phyloP scores from a whole-genome alignment of 2,329 filamentous ascomycete genomes.

The Raffaelea deltoideospora region DNA sequence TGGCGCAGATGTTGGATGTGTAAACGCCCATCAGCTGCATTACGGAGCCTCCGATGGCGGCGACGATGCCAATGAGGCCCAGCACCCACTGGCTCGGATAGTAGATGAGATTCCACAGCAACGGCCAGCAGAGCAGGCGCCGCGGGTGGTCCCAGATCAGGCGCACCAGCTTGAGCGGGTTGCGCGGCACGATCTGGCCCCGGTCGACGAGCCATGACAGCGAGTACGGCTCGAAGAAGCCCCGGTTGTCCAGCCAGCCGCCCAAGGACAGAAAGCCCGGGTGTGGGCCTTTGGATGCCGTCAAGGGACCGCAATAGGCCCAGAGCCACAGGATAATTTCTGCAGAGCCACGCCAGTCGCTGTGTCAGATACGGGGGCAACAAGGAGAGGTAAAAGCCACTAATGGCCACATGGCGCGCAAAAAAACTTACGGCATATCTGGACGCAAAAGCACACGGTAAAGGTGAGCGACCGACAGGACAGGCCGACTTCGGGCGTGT shows the following conservation, averaged over 20 bases:
- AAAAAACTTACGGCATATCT: slow-evolving; percentile 5
- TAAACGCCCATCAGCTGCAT: slow-evolving; percentile 15
- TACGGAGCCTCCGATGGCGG: slow-evolving; percentile 11
- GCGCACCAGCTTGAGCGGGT: background rate
- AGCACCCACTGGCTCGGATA: slow-evolving; percentile 6
- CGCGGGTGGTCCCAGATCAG: slow-evolving; percentile 1
- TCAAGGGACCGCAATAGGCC: slow-evolving; percentile 9
- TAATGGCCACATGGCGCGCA: background rate
- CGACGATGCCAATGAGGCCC: slow-evolving; percentile 26
- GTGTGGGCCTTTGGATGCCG: background rate
- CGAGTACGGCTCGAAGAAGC: slow-evolving; percentile 10
- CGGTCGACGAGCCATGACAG: slow-evolving; percentile 6
- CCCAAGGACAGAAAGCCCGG: slow-evolving; percentile 5
- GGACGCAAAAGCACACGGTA: slow-evolving; percentile 8
- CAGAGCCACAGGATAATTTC: slow-evolving; percentile 13
- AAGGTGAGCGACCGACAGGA: slow-evolving; percentile 13
- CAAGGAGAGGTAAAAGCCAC: background rate
- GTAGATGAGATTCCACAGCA: slow-evolving; percentile 11
- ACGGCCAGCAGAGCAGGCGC: slow-evolving; percentile 2
- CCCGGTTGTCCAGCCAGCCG: slow-evolving; percentile 10
- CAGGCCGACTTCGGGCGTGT: slow-evolving; percentile 11
- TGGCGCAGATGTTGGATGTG: slow-evolving; percentile 9
- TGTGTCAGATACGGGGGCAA: background rate
- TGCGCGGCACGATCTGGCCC: background rate
- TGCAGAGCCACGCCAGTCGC: background rate